Evolutionary conservation across 208 protist species (phyloP).

Genomic region (Acanthamoeba castellanii): DNA sequence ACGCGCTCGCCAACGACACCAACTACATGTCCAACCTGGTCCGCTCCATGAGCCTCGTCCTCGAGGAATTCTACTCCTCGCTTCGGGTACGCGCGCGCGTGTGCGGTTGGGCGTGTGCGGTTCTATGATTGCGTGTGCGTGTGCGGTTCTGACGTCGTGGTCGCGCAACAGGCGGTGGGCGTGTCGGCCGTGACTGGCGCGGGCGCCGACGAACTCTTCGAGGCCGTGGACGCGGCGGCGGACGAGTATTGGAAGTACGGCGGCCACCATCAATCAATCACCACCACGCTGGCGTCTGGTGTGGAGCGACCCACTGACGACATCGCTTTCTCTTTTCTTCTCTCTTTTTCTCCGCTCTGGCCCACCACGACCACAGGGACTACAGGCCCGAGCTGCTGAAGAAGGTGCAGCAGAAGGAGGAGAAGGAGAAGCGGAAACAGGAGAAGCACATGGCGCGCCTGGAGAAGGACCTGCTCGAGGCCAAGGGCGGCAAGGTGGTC

Average conservation of each 20-base stretch:
- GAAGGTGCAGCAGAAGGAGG: slow-evolving; percentile 70
- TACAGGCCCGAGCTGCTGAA: slow-evolving; percentile 82
- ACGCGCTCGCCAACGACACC: slow-evolving; percentile 81
- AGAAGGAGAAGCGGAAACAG: slow-evolving; percentile 78
- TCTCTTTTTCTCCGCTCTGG: not conserved
- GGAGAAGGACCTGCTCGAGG: slow-evolving; percentile 79
- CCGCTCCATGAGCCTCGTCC: slow-evolving; percentile 95
- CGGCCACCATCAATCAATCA: not conserved
- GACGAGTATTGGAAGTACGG: slow-evolving; percentile 89
- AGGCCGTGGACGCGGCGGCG: slow-evolving; percentile 89
- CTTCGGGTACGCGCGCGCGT: slow-evolving; percentile 30
- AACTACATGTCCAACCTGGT: slow-evolving; percentile 94
- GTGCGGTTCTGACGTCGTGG: no score
- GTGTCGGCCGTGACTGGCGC: slow-evolving; percentile 95
- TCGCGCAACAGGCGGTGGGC: slow-evolving; percentile 85
- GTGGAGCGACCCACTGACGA: no score
- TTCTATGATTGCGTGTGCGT: not conserved
- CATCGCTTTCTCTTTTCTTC: not conserved
- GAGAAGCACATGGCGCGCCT: slow-evolving; percentile 80
- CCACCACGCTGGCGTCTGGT: no score
- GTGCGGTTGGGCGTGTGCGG: not conserved
- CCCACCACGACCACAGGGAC: not conserved
- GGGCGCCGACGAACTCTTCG: slow-evolving; percentile 94
- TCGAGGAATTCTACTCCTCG: slow-evolving; percentile 97
- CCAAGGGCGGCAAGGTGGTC: slow-evolving; percentile 81